Base-by-base conservation (phyloP, 257 asterid species). In the Jacaranda copaia region DNA sequence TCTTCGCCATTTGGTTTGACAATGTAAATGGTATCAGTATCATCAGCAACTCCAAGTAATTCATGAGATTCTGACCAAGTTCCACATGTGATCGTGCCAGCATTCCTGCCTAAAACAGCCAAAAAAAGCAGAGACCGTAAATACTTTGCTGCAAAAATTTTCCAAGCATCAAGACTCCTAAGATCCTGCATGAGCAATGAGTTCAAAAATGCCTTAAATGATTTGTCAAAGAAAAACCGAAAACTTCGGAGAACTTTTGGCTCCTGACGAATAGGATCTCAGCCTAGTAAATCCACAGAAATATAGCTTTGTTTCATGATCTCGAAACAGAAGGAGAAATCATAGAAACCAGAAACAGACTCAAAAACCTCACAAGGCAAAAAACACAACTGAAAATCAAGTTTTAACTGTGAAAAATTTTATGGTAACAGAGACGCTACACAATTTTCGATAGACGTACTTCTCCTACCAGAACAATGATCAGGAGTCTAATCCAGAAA, bases 21-120 rank as follows among this genome's bases (percentile, higher is more conserved):
- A 70, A 96, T 80, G 78, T 91, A 90, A 52, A 96, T 73, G 46
- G 88, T 88, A 84, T 85, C 87, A 72, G 83, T 77, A 78, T 88
- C 92, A 84, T 93, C 99, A 85, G 88, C 92, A 81, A 93, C 94
- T 65, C 96, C 99, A 79, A 96, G 94, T 79, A 93, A 82, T 71
- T 88, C 98, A 83, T 96, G 98, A 86, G 87, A 84, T 81, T 93
- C 99, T 51, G 98, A 93, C 99, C 99, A 96, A 80, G 90, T 83
- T 60, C 99, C 99, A 80, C 84, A 87, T 19, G 85, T 82, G 82
- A 93, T 87, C 60, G 82, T 64, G 79, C 81, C 76, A 68, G 70
- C 66, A 85, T 39, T 80, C 62, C 86, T 88, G 83, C 99, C 99
- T 96, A 83, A 77, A 78, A 62, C 61, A 80, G 70, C 74, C 64